A percentile compares a stretch with the other conserved stretches of the same genome.
phyloP scores from a whole-genome alignment of 768 basidiomycete genomes.

The Kwoniella sp. region DNA sequence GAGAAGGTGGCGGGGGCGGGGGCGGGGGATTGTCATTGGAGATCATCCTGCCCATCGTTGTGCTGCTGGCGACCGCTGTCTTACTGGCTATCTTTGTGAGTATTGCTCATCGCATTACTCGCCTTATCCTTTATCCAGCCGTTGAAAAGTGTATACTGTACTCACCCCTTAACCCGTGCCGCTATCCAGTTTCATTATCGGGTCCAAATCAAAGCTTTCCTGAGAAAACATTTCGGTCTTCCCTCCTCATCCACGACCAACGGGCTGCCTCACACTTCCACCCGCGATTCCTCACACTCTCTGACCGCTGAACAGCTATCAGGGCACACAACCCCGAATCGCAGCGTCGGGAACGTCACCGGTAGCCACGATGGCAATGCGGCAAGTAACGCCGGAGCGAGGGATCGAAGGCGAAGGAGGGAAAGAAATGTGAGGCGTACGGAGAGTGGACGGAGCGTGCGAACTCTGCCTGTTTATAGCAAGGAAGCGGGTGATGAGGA shows the following conservation, averaged over 20 bases:
- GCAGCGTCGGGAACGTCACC: background rate
- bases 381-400: background rate
- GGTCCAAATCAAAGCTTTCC: constrained; percentile 4
- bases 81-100: constrained; percentile 24
- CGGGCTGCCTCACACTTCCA: constrained; percentile 1
- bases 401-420: constrained; percentile 20
- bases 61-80: constrained; percentile 18
- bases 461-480: constrained; percentile 46
- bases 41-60: constrained; percentile 25
- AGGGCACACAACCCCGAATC: background rate
- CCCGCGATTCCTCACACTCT: constrained; percentile 7
- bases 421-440: constrained; percentile 33
- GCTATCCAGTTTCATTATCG: constrained; percentile 18
- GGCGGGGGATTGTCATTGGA: constrained; percentile 16
- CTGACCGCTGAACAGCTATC: constrained; percentile 33
- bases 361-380: background rate
- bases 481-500: constrained; percentile 52
- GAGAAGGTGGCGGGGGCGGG: background rate
- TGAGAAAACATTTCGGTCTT: constrained; percentile 8
- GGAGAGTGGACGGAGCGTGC: constrained; percentile 43
- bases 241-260: background rate
- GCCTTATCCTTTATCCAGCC: too few species aligned
- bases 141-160: too few species aligned
- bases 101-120: too few species aligned
- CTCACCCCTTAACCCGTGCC: background rate